These are phyloP conservation scores for Fusarium abutilonis DNA, from an alignment of 2,329 filamentous ascomycete species.

Conservation along the genomic window DNA sequence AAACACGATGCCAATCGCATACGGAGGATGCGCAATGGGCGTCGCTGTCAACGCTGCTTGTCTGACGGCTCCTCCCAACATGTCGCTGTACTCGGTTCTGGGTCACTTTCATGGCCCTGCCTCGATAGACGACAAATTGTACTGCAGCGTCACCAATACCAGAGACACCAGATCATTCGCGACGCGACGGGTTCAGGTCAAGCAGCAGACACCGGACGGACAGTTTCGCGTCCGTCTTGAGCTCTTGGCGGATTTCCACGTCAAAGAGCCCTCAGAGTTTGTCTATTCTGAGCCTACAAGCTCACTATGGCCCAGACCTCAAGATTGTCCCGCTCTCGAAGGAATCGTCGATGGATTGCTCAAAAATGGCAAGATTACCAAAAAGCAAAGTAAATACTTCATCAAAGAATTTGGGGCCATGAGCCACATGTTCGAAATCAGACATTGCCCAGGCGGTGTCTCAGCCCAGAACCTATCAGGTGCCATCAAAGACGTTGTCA, in stretches of 20 bases:
- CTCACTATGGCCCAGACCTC: slow-evolving; percentile 45
- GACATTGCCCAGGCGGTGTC: slow-evolving; percentile 53
- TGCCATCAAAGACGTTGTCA: slow-evolving; percentile 52
- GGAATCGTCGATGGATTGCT: slow-evolving; percentile 28
- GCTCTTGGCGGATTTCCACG: slow-evolving; percentile 59
- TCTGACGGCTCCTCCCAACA: slow-evolving; percentile 49
- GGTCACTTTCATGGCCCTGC: slow-evolving; percentile 61
- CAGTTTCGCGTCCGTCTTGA: slow-evolving; percentile 53
- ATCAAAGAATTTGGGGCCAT: slow-evolving; percentile 46
- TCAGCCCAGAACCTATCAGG: slow-evolving; percentile 57
- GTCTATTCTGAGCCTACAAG: slow-evolving; percentile 52
- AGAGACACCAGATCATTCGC: slow-evolving; percentile 60
- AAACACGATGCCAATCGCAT: slow-evolving; percentile 52
- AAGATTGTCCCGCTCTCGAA: slow-evolving; percentile 37
- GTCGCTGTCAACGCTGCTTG: slow-evolving; percentile 55
- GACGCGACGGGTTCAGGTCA: slow-evolving; percentile 58
- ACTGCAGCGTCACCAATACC: slow-evolving; percentile 49
- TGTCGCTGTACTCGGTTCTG: slow-evolving; percentile 57
- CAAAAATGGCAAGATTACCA: slow-evolving; percentile 42
- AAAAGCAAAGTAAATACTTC: slow-evolving; percentile 35
- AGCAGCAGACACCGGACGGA: slow-evolving; percentile 53
- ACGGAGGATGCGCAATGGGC: slow-evolving; percentile 57
- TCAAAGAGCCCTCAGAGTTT: slow-evolving; percentile 51
- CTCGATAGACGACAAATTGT: slow-evolving; percentile 51
- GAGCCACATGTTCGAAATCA: slow-evolving; percentile 49